Conservation (phyloP, 2,329 filamentous ascomycete genomes). For the Apiospora pterosperma region DNA sequence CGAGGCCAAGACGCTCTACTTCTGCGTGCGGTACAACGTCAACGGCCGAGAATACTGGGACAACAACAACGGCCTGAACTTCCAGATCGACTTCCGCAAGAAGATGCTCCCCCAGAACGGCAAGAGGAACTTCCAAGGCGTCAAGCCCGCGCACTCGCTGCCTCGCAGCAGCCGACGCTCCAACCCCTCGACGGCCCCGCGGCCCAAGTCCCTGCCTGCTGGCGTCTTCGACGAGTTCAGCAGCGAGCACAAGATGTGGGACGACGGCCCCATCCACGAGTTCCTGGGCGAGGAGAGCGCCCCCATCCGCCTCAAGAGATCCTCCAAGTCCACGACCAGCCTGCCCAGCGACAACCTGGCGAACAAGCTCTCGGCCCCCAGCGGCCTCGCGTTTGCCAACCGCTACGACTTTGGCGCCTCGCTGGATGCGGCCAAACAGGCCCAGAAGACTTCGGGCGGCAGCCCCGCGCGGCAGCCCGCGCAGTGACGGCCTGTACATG, state of each 20-base stretch:
- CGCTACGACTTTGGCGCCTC: conserved; percentile 97
- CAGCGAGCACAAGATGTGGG: conserved; percentile 50
- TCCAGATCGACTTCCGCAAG: conserved; percentile 90
- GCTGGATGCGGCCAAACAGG: conserved; percentile 75
- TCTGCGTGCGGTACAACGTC: conserved; percentile 86
- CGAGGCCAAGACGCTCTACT: conserved; percentile 86
- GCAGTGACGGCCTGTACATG: conserved; percentile 51
- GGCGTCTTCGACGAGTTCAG: conserved; percentile 69
- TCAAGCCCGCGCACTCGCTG: conserved; percentile 52
- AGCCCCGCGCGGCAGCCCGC: conserved; percentile 36
- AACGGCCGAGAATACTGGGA: conserved; percentile 90
- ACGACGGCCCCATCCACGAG: conserved; percentile 56
- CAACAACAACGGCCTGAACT: conserved; percentile 84
- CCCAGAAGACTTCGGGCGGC: conserved; percentile 61
- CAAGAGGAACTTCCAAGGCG: conserved; percentile 50
- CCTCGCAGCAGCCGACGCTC: conserved; percentile 64
- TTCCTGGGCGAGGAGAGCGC: conserved; percentile 66
- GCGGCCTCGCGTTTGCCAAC: conserved; percentile 78
- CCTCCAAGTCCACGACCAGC: conserved; percentile 59
- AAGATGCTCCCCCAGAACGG: conserved; percentile 62
- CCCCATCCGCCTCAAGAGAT: conserved; percentile 66
- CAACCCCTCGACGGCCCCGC: conserved; percentile 34
- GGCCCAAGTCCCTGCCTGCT: conserved; percentile 52
- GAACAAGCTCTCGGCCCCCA: conserved; percentile 49
- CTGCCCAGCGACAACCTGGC: conserved; percentile 61